phyloP scores from a whole-genome alignment of 1,139 yeast genomes.

The Candida sp. region DNA sequence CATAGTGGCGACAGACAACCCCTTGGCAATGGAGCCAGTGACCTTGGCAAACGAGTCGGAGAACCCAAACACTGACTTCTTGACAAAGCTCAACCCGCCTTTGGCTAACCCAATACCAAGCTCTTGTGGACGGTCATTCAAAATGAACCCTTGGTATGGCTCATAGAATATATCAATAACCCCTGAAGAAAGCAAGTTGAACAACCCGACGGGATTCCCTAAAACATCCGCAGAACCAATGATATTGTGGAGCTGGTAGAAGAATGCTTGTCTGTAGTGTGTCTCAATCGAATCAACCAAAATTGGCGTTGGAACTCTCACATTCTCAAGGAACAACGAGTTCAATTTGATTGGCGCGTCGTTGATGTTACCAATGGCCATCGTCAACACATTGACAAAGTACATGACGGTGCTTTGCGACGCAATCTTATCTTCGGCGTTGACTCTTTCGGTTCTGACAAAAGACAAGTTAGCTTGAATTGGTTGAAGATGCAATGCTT shows the following conservation, averaged over 20 bases:
- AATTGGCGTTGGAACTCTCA: conserved; percentile 83
- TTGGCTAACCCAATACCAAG: conserved; percentile 94
- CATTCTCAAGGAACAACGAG: conserved; percentile 86
- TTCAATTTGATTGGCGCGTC: conserved; percentile 95
- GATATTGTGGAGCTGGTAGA: conserved; percentile 91
- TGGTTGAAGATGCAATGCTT: conserved; percentile 92
- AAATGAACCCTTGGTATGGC: conserved; percentile 94
- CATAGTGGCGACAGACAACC: conserved; percentile 88
- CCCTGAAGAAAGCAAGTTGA: conserved; percentile 92
- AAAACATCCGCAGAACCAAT: conserved; percentile 96
- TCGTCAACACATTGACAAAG: conserved; percentile 84
- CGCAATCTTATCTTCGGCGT: conserved; percentile 58
- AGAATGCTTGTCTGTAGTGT: conserved; percentile 92
- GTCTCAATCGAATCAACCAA: conserved; percentile 74
- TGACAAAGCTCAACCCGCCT: conserved; percentile 93
- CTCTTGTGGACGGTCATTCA: conserved; percentile 96
- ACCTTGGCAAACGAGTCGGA: conserved; percentile 93
- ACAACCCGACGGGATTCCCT: conserved; percentile 97
- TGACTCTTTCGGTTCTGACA: conserved; percentile 85
- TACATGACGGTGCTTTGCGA: conserved; percentile 73
- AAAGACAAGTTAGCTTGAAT: conserved; percentile 88
- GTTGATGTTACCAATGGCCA: conserved; percentile 97
- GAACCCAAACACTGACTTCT: conserved; percentile 93
- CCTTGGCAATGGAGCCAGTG: conserved; percentile 95
- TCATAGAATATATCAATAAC: conserved; percentile 96